phyloP scores from a whole-genome alignment of 2,329 filamentous ascomycete species.

The Thielaviopsis ethacetica region DNA sequence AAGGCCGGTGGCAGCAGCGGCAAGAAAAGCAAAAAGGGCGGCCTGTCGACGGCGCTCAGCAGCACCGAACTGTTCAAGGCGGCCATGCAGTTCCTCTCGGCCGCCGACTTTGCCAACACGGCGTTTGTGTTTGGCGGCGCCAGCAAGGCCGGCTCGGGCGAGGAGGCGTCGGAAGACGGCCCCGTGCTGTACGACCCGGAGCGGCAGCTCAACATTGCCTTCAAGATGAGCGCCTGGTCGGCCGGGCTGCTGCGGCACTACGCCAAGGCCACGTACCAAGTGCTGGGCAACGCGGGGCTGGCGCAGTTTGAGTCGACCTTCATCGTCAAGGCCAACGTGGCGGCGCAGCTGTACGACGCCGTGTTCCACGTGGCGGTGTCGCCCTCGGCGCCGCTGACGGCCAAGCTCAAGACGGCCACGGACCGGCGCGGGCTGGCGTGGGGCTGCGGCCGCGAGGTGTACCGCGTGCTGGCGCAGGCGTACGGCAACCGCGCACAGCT shows the following conservation, averaged over 20 bases:
- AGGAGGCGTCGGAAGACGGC: conserved; percentile 25
- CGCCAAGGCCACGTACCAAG: conserved; percentile 55
- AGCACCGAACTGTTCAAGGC: conserved; percentile 93
- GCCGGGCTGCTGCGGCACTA: conserved; percentile 58
- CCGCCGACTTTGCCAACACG: conserved; percentile 53
- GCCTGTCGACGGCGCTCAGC: conserved; percentile 67
- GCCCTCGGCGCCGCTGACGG: conserved; percentile 18
- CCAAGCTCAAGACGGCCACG: conserved; percentile 6
- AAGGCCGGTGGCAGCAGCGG: conserved; percentile 38
- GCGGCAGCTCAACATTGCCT: conserved; percentile 65
- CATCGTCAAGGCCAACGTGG: conserved; percentile 43
- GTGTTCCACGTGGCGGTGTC: conserved; percentile 22
- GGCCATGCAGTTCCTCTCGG: conserved; percentile 69
- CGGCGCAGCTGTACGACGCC: conserved; percentile 38
- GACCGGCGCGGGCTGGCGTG: conserved; percentile 25
- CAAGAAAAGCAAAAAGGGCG: conserved; percentile 26
- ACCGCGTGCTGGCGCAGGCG: conserved; percentile 50
- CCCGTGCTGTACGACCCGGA: conserved; percentile 67
- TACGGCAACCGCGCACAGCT: conserved; percentile 58
- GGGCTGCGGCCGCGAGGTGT: conserved; percentile 39
- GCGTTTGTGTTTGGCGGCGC: conserved; percentile 36
- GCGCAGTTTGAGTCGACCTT: conserved; percentile 80
- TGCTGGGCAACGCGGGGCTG: conserved; percentile 55
- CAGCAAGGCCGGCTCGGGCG: conserved; percentile 17
- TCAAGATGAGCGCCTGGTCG: conserved; percentile 81